Base-by-base conservation (phyloP, 2,329 filamentous ascomycete species). In the Zasmidium angulare region DNA sequence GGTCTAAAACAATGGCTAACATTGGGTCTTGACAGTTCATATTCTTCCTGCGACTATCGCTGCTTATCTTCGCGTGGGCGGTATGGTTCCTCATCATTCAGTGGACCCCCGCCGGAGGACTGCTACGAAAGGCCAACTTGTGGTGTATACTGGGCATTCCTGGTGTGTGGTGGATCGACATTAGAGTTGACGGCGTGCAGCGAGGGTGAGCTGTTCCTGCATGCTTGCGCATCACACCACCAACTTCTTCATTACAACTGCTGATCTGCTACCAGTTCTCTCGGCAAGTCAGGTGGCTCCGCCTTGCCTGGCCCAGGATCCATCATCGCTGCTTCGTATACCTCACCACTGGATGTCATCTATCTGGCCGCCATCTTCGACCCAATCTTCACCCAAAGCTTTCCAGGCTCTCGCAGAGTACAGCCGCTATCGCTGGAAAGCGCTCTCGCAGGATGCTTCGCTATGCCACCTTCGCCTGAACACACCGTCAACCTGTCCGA, bases 321-420 rank as follows among this genome's bases (percentile, higher is more conserved):
- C 57, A 82, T 99, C 67, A 95, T 99, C 69, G 93, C 91, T 51
- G 89, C 90, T 53, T 95, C 91, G 62, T 95, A 93, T 74, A 97
- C 93, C 31, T 96, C 90, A 10, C 95, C 95, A 9, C 85, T 99
- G 73, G 95, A 99, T 74, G 89, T 92, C 17, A 80, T 99, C 58
- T 99, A 98, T 76, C 86, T 99, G 22, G 91, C 95, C 60, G 93
- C 92, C 63, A 91, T 98, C 71, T 99, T 98, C 79, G 91, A 97
- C 73, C 95, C 95, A 2, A 84, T 99, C 73, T 98, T 99, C 78
- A 96, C 92, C 11, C 81, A 90, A 49, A 91, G 89, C 0, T 97
- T 91, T 74, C 91, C 93, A 0, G 64, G 63, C 46, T 60, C 63
- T 19, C 79, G 82, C 60, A 89, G 87, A 60, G 89, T 99, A 23